Conservation (phyloP, 2,329 filamentous ascomycete species). For the Lachnum nothofagi region DNA sequence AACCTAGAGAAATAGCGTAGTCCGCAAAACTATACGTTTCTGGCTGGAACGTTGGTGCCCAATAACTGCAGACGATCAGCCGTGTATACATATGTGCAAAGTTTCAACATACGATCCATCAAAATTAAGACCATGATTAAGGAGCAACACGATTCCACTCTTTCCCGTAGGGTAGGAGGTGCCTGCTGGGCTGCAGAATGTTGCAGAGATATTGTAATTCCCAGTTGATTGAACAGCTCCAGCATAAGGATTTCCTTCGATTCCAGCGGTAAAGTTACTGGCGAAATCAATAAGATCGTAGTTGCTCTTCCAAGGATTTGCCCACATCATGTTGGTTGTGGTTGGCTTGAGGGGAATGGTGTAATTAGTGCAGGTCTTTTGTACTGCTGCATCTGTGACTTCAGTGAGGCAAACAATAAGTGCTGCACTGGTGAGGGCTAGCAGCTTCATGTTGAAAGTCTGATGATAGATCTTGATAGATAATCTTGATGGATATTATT, state of each 20-base stretch:
- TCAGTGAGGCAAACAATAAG: background rate
- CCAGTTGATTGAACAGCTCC: background rate
- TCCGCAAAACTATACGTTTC: conserved; percentile 34
- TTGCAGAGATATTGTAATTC: conserved; percentile 1
- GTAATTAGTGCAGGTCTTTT: conserved; percentile 1
- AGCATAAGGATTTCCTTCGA: background rate
- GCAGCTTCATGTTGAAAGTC: background rate
- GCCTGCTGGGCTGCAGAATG: conserved; percentile 1
- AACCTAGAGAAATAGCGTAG: conserved; percentile 29
- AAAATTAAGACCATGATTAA: conserved; percentile 4
- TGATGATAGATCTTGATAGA: background rate
- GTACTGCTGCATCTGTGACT: background rate
- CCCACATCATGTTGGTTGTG: conserved; percentile 2
- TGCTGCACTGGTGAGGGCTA: background rate
- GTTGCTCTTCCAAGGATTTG: conserved; percentile 1
- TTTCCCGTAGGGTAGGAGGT: background rate
- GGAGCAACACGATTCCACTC: background rate
- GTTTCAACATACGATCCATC: background rate
- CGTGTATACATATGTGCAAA: background rate
- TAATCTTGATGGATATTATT: background rate
- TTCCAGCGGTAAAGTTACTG: background rate
- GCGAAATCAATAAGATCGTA: conserved; percentile 2
- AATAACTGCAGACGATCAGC: conserved; percentile 22
- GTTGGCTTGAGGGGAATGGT: conserved; percentile 2
- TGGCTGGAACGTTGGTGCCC: conserved; percentile 29